Evolutionary conservation across 1,139 yeast species (phyloP).

Genomic region (Candida dubliniensis): DNA sequence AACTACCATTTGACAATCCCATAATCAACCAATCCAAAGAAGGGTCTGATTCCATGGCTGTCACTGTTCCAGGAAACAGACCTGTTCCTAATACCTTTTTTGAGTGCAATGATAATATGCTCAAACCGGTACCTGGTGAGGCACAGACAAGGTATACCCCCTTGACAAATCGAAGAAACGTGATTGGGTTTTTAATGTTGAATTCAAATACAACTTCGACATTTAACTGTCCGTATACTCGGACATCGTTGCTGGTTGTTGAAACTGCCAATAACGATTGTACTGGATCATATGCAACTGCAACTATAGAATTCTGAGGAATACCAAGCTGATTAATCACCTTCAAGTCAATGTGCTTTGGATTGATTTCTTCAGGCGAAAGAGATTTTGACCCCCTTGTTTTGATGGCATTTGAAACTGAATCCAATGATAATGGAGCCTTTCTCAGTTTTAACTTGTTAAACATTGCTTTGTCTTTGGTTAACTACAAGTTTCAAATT

Average conservation of each 20-base stretch:
- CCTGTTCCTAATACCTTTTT: constrained; percentile 56
- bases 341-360: constrained; percentile 38
- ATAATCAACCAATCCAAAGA: constrained; percentile 82
- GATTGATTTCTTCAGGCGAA: constrained; percentile 40
- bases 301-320: constrained; percentile 46
- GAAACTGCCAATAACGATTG: constrained; percentile 85
- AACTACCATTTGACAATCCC: constrained; percentile 77
- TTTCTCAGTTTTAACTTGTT: constrained; percentile 45
- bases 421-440: constrained; percentile 48
- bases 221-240: constrained; percentile 81
- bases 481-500: background rate
- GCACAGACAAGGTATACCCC: constrained; percentile 75
- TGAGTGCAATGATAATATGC: constrained; percentile 68
- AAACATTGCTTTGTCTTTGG: constrained; percentile 35
- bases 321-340: constrained; percentile 40
- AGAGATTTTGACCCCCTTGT: constrained; percentile 41
- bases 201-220: constrained; percentile 71
- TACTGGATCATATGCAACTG: constrained; percentile 81
- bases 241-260: constrained; percentile 66
- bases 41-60: constrained; percentile 76
- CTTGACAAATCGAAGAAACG: constrained; percentile 63
- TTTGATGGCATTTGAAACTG: constrained; percentile 55
- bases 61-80: constrained; percentile 63
- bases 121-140: constrained; percentile 47
- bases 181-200: constrained; percentile 52